Evolutionary conservation across 116 monocot genomes (phyloP), one percentile per base, ranked within the genome.

Genomic region (Zostera marina): DNA sequence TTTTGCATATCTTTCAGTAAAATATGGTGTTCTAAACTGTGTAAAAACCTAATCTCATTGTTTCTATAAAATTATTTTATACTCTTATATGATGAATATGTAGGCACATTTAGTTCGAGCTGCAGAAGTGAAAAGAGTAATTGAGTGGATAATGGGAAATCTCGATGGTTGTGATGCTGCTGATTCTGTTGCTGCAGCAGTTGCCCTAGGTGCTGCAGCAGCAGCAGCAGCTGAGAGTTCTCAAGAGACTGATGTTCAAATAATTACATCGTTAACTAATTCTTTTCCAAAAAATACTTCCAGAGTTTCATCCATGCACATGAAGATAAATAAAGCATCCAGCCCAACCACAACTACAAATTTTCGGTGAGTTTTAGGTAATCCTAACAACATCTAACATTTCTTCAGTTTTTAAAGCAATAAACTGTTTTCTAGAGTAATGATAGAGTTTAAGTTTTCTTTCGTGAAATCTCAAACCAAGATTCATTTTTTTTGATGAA

Each of bases 41-140:
- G 32, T n/a, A n/a, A 32, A 3, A 32, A 32, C 32, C 32, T 32
- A 32, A 49, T 17, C 20, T 49, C 20, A 20, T 49, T 49, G 49
- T 53, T 22, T 53, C 11, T 53, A 10, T 24, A 14, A 2, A 41
- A n/a, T 41, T 41, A 7, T 62, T 14, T 70, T 24, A 44, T 11
- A 57, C 26, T 61, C 19, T 25, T 9, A 8, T 32, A 45, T 15
- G 64, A 82, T 32, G 5, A 14, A 54, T 56, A 66, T 66, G 53
- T 82, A 96, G 96, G 85, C 79, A 70, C 89, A 96, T 73, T 82
- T 96, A 65, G 59, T 72, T 41, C 73, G 67, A 73, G 96, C 96
- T 74, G 80, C 85, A 13, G 96, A 96, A 74, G 96, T 89, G 53
- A 96, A 96, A 79, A 75, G 71, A 66, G 76, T 82, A 25, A 75